These are phyloP conservation scores for Lycium barbarum DNA, from an alignment of 257 asterid genomes.

Conservation along the genomic window DNA sequence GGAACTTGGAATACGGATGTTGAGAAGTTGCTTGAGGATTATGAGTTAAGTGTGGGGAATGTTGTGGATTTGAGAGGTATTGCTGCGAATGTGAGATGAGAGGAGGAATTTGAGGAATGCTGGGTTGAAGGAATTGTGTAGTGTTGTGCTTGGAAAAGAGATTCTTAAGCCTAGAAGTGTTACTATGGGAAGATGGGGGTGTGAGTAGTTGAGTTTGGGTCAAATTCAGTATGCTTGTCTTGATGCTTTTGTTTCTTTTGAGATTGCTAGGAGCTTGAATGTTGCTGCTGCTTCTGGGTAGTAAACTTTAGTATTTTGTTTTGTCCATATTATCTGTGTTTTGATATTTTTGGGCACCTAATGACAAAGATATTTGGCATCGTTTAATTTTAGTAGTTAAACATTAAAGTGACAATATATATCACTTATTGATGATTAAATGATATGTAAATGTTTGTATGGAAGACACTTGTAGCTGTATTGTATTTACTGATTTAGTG, in stretches of 20 bases:
- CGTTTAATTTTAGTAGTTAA: too few relatives aligned
- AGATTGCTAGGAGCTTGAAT: constrained; percentile 28
- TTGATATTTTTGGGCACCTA: too few relatives aligned
- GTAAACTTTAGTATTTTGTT: too few relatives aligned
- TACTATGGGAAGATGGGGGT: constrained; percentile 34
- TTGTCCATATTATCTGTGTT: too few relatives aligned
- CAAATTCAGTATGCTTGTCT: constrained; percentile 35
- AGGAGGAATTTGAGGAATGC: constrained; percentile 31
- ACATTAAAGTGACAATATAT: too few relatives aligned
- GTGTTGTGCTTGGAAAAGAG: constrained; percentile 36
- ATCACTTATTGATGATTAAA: too few relatives aligned
- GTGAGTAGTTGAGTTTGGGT: constrained; percentile 4
- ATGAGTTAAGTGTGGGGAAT: constrained; percentile 34
- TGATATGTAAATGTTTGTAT: too few relatives aligned
- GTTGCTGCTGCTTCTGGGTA: background rate
- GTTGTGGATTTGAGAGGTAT: constrained; percentile 38
- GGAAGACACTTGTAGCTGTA: too few relatives aligned
- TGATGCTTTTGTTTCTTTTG: constrained; percentile 38
- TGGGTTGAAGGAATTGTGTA: constrained; percentile 42
- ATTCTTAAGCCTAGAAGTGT: constrained; percentile 39
- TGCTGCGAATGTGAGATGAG: constrained; percentile 34
- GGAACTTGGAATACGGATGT: constrained; percentile 28
- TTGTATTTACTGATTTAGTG: too few relatives aligned
- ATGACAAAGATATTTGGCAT: too few relatives aligned
- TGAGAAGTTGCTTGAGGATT: constrained; percentile 41